A percentile compares a stretch with the other conserved stretches of the same genome.
These are phyloP conservation scores for Wickerhamiella cacticola DNA, from an alignment of 805 yeast species.

Conservation along the genomic window DNA sequence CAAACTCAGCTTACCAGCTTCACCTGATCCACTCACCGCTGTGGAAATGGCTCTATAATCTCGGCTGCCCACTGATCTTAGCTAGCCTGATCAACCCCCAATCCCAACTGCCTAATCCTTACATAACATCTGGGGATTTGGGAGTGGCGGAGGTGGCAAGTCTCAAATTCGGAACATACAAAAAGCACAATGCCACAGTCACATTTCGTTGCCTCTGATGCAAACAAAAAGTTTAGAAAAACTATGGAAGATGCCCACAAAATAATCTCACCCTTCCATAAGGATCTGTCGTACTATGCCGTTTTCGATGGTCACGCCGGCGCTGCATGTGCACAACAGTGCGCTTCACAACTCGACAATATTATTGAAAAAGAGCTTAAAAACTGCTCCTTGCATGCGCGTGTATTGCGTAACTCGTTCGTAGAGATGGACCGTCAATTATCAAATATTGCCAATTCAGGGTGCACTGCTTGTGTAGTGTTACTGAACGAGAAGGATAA, in stretches of 20 bases:
- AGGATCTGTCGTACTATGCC: constrained; percentile 80
- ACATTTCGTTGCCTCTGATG: constrained; percentile 20
- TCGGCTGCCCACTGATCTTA: too few species aligned
- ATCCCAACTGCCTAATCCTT: too few species aligned
- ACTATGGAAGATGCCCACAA: constrained; percentile 97
- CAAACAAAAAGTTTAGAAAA: constrained; percentile 64
- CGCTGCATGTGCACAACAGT: constrained; percentile 82
- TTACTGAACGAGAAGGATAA: constrained; percentile 35
- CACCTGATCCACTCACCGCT: too few species aligned
- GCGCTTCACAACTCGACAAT: constrained; percentile 73
- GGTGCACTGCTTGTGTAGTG: constrained; percentile 94
- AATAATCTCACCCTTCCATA: constrained; percentile 67
- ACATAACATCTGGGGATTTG: too few species aligned
- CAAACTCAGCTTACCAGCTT: too few species aligned
- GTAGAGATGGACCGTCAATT: constrained; percentile 62
- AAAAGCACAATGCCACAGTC: not conserved
- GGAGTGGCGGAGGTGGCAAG: constrained; percentile 3
- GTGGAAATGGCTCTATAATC: too few species aligned
- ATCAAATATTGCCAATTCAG: constrained; percentile 59
- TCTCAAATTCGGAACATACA: constrained; percentile 2
- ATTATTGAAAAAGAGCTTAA: constrained; percentile 32
- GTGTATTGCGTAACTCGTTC: constrained; percentile 57
- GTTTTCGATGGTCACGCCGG: constrained; percentile 98
- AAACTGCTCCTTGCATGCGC: constrained; percentile 19
- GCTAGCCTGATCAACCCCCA: too few species aligned